Conservation (phyloP, 345 rosid species). For the Populus deltoides region DNA sequence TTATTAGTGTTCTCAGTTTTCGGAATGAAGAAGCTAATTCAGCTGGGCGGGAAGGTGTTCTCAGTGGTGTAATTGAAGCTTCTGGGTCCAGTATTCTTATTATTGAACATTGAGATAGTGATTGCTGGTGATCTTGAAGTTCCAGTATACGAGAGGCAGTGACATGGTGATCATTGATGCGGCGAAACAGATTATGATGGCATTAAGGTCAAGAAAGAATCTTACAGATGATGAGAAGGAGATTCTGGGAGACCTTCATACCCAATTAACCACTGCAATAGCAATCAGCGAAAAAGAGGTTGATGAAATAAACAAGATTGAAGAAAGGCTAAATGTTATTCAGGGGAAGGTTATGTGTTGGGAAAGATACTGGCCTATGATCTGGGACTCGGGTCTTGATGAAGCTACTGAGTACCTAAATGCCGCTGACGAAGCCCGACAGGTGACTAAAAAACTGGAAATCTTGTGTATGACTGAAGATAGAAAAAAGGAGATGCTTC, state of each 20-base stretch:
- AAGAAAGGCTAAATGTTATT: slow-evolving; percentile 44
- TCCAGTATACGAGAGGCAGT: too few relatives aligned
- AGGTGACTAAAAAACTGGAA: slow-evolving; percentile 55
- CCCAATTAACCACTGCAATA: slow-evolving; percentile 48
- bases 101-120: not conserved
- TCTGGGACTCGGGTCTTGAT: slow-evolving; percentile 64
- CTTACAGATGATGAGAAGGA: slow-evolving; percentile 53
- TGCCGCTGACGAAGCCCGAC: slow-evolving; percentile 54
- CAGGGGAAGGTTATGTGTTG: slow-evolving; percentile 63
- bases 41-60: too few relatives aligned
- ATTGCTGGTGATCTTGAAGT: slow-evolving; percentile 25
- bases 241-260: slow-evolving; percentile 55
- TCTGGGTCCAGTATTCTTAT: not conserved
- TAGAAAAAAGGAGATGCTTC: slow-evolving; percentile 38
- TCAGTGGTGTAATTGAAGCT: not conserved
- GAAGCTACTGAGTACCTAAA: slow-evolving; percentile 52
- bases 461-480: slow-evolving; percentile 22
- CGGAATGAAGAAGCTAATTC: not conserved
- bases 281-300: slow-evolving; percentile 26
- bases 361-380: slow-evolving; percentile 68
- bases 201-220: slow-evolving; percentile 53
- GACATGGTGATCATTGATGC: slow-evolving; percentile 58
- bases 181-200: slow-evolving; percentile 51
- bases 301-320: slow-evolving; percentile 39
- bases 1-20: not conserved